Conservation (phyloP, 169 alveolate species). For the Cyclospora cayetanensis region DNA sequence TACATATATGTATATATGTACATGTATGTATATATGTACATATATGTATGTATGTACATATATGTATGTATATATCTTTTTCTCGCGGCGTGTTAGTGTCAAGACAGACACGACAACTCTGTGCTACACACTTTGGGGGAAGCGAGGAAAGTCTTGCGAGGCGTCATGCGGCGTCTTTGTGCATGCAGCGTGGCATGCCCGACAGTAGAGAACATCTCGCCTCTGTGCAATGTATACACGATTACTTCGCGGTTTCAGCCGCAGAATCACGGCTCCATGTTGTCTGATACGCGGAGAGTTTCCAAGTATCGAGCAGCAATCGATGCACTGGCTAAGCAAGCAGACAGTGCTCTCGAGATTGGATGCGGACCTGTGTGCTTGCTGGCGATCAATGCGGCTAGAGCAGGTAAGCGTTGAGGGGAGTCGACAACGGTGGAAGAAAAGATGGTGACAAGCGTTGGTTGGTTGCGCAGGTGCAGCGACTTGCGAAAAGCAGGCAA, state of each 20-base stretch:
- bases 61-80: neutral
- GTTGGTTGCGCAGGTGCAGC: neutral
- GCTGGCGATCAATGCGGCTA: conserved; percentile 56
- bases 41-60: too few species aligned
- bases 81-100: neutral
- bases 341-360: conserved; percentile 10
- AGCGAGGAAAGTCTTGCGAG: neutral
- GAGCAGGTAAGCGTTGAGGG: conserved; percentile 67
- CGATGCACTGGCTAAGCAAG: neutral
- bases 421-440: neutral
- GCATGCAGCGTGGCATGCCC: neutral
- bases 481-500: neutral
- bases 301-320: conserved; percentile 27
- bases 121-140: neutral
- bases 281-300: conserved; percentile 19
- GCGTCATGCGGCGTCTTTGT: neutral
- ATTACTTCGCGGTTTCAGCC: conserved; percentile 45
- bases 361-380: conserved; percentile 70
- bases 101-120: neutral
- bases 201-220: neutral
- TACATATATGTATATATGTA: too few species aligned
- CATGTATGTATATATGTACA: neutral
- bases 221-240: conserved; percentile 31
- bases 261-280: conserved; percentile 39
- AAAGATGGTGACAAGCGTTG: neutral